Percentiles rank a stretch among this genome's conserved stretches.
Conservation (phyloP, 768 basidiomycete species). For the Sarcodon sp. region DNA sequence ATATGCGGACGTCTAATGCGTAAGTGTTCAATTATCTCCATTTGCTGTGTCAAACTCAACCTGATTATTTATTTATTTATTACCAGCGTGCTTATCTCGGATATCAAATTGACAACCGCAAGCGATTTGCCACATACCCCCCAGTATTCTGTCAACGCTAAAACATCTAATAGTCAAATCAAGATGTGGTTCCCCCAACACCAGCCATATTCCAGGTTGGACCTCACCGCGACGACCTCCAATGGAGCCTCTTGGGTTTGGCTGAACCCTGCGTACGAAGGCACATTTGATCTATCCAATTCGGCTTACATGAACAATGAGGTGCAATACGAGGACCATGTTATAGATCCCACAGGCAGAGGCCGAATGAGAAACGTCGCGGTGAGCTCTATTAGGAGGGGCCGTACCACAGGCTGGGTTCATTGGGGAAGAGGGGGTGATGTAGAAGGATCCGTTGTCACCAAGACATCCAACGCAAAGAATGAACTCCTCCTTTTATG, state of each 20-base stretch:
- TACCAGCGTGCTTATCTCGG: conserved; percentile 4
- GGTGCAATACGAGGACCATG: no score
- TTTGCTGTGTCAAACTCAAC: not conserved
- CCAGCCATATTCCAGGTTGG: conserved; percentile 20
- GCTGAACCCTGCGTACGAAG: conserved; percentile 26
- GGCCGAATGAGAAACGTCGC: no score
- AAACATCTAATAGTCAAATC: conserved; percentile 21
- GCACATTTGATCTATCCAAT: conserved; percentile 17
- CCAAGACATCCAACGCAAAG: no score
- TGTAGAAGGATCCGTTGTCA: no score
- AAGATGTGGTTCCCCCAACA: conserved; percentile 16
- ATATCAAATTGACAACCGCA: conserved; percentile 8
- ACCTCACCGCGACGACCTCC: conserved; percentile 15
- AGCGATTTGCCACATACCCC: conserved; percentile 10
- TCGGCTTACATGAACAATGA: not conserved
- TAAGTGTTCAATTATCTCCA: conserved; percentile 12
- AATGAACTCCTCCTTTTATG: no score
- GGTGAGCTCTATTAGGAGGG: no score
- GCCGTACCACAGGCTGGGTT: no score
- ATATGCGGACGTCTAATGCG: conserved; percentile 29
- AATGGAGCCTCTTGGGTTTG: conserved; percentile 21
- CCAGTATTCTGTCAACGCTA: conserved; percentile 18
- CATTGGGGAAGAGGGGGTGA: no score
- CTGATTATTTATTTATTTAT: not conserved
- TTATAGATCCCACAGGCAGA: no score